These are phyloP conservation scores for Claviceps cyperi DNA, from an alignment of 2,329 filamentous ascomycete species.

Conservation along the genomic window DNA sequence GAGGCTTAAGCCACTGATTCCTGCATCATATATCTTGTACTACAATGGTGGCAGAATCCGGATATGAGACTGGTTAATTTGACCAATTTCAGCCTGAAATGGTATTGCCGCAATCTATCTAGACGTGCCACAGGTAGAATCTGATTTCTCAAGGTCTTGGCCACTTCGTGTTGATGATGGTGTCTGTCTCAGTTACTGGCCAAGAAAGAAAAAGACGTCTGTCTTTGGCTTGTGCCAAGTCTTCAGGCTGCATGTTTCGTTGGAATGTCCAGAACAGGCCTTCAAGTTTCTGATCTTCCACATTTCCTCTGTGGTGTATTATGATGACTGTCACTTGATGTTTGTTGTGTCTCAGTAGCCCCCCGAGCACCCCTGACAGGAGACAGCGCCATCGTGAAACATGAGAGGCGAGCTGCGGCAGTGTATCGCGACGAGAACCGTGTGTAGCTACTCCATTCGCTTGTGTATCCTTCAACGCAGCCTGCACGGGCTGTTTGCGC, in stretches of 20 bases:
- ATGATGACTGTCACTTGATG: neutral
- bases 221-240: neutral
- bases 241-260: neutral
- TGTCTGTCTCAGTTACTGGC: neutral
- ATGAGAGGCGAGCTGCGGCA: slow-evolving; percentile 1
- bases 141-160: neutral
- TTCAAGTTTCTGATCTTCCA: too few species aligned
- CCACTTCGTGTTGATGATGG: neutral
- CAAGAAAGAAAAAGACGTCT: neutral
- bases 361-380: neutral
- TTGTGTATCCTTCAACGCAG: neutral
- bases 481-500: neutral
- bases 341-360: neutral
- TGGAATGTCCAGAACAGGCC: too few species aligned
- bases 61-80: neutral
- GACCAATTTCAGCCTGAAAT: neutral
- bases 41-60: neutral
- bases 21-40: neutral
- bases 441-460: neutral
- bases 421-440: neutral
- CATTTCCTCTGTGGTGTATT: too few species aligned
- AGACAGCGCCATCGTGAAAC: neutral
- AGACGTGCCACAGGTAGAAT: neutral
- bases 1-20: neutral
- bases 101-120: neutral